Base-by-base conservation (phyloP, 306 rosid genomes). In the Cucumis hystrix region DNA sequence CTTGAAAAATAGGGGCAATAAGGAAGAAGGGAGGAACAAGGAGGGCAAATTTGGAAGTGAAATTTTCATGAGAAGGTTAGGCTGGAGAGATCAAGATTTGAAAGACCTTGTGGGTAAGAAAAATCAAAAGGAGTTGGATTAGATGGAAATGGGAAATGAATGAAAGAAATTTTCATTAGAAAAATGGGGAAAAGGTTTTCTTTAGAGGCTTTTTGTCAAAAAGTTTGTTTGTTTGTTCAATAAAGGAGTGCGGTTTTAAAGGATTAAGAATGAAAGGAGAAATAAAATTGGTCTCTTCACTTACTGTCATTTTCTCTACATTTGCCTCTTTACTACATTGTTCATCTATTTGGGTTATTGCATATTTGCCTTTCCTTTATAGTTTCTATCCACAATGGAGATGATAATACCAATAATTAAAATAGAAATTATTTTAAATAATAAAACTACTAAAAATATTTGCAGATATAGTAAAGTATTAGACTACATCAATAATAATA, bases 21-120 rank as follows among this genome's bases (percentile, higher is more conserved):
- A 71, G 40, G 30, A 20, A 63, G 47, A 56, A n/a, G 66, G 25
- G 40, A 55, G 52, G 74, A 68, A 41, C 6, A 56, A 20, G 59
- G 49, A 55, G 4, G 20, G 11, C 7, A 39, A 41, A 43, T 51
- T 33, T 15, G 33, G 30, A 43, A 21, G 37, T 20, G 33, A 18
- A 45, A 49, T 21, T 70, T 21, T 70, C 61, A 61, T 68, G 76
- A 65, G 54, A 10, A 35, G 67, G 37, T 57, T 75, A 60, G 55
- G 68, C 40, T 58, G 54, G 67, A 39, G 21, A 18, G 37, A 67
- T n/a, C 67, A 21, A 16, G 52, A 54, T 75, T 75, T n/a, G 30
- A 17, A 41, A 76, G 57, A 57, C 58, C 58, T 76, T 20, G 40
- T 76, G 79, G 79, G 76, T 16, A 25, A 45, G 75, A 70, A 49